A percentile compares a stretch with the other conserved stretches of the same genome.
Evolutionary conservation across 1,284 basidiomycete genomes (phyloP).

Genomic region (Ceratobasidium sp.): DNA sequence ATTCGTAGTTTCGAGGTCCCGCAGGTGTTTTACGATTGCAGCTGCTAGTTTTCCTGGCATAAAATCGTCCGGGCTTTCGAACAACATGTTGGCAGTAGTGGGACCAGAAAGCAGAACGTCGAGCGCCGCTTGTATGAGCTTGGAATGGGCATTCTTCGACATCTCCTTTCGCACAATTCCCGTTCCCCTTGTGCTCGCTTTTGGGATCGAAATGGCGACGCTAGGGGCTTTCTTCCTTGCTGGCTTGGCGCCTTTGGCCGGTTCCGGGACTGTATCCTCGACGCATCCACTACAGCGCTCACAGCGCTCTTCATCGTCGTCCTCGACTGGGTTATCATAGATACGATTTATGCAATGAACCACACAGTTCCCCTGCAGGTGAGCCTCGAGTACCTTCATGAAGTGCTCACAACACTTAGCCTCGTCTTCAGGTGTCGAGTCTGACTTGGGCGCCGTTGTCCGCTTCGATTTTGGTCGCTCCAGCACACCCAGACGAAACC

Average conservation of each 20-base stretch:
- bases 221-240: neutral
- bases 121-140: neutral
- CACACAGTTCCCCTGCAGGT: neutral
- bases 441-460: neutral
- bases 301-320: neutral
- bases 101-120: neutral
- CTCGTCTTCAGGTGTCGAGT: neutral
- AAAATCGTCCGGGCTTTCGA: neutral
- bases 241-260: too few species aligned
- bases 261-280: too few species aligned
- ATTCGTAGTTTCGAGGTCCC: neutral
- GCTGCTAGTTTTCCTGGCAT: neutral
- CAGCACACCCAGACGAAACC: neutral
- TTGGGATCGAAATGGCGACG: neutral
- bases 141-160: neutral
- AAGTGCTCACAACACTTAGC: neutral
- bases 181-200: neutral
- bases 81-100: neutral
- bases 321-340: neutral
- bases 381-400: neutral
- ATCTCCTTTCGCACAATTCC: neutral
- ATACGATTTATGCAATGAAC: neutral
- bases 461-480: neutral
- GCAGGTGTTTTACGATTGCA: neutral
- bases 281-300: constrained; percentile 14